Conservation (phyloP, 2,329 filamentous ascomycete species). For the Nemania bipapillata region DNA sequence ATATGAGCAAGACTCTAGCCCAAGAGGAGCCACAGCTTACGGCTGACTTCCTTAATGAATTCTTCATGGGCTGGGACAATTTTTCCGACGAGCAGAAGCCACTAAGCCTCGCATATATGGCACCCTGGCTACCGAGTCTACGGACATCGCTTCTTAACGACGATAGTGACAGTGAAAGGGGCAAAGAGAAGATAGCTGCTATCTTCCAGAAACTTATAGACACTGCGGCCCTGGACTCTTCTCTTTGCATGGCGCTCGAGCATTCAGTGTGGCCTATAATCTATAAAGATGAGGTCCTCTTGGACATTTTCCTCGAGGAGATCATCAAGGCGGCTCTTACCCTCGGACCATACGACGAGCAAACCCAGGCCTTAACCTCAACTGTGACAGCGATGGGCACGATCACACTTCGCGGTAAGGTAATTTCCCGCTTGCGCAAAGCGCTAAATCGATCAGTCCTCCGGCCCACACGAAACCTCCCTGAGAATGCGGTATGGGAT, state of each 20-base stretch:
- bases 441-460: conserved; percentile 74
- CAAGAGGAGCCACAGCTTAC: conserved; percentile 73
- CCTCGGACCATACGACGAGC: conserved; percentile 67
- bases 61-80: conserved; percentile 77
- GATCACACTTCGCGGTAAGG: conserved; percentile 71
- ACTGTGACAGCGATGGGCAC: conserved; percentile 72
- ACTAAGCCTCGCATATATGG: conserved; percentile 74
- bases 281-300: conserved; percentile 70
- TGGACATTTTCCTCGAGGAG: conserved; percentile 75
- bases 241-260: conserved; percentile 69
- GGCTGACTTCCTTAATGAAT: conserved; percentile 76
- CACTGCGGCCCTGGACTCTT: conserved; percentile 69
- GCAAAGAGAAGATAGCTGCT: conserved; percentile 70
- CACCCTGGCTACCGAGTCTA: conserved; percentile 73
- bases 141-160: conserved; percentile 68
- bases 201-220: conserved; percentile 75
- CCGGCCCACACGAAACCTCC: conserved; percentile 71
- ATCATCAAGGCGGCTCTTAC: conserved; percentile 70
- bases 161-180: conserved; percentile 73
- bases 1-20: conserved; percentile 72
- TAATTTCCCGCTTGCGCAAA: conserved; percentile 73
- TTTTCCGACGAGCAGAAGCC: conserved; percentile 74
- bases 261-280: conserved; percentile 74
- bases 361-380: conserved; percentile 69
- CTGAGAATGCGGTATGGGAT: conserved; percentile 75